These are phyloP conservation scores for Magnusiomyces magnusii DNA, from an alignment of 1,139 yeast species.

Conservation along the genomic window DNA sequence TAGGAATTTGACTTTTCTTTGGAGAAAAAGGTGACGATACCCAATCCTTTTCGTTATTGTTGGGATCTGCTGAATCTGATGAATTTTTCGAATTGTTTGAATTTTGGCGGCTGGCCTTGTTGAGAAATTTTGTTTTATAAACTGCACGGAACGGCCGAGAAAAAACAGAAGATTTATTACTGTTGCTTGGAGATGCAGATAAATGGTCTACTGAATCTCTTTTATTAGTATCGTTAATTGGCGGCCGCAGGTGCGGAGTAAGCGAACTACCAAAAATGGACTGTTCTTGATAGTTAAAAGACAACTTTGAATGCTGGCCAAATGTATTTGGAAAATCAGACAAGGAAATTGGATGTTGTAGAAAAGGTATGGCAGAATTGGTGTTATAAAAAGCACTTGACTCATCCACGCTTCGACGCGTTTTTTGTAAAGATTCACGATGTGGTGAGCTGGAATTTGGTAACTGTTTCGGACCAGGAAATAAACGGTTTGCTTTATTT, in stretches of 20 bases:
- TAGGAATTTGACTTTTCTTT: background rate
- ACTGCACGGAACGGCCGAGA: background rate
- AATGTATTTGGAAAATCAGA: background rate
- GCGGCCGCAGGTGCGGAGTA: conserved; percentile 4
- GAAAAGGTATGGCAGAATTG: background rate
- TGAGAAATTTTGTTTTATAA: background rate
- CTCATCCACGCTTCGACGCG: background rate
- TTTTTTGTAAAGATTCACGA: no score
- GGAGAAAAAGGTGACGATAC: background rate
- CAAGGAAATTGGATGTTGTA: background rate
- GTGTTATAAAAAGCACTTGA: background rate
- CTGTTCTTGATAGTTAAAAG: background rate
- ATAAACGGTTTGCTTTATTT: no score
- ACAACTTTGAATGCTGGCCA: background rate
- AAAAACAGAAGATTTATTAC: background rate
- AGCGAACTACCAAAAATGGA: conserved; percentile 1
- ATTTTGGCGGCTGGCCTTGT: background rate
- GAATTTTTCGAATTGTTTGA: background rate
- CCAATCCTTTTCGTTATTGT: background rate
- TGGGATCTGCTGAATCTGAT: background rate
- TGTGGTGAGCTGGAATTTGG: background rate
- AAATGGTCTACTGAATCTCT: no score
- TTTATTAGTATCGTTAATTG: background rate
- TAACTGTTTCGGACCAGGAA: no score
- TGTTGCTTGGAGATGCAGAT: background rate